Percentiles rank a stretch among this genome's conserved stretches.
These are phyloP conservation scores for Talaromyces sp. DNA, from an alignment of 2,329 filamentous ascomycete species.

Conservation along the genomic window DNA sequence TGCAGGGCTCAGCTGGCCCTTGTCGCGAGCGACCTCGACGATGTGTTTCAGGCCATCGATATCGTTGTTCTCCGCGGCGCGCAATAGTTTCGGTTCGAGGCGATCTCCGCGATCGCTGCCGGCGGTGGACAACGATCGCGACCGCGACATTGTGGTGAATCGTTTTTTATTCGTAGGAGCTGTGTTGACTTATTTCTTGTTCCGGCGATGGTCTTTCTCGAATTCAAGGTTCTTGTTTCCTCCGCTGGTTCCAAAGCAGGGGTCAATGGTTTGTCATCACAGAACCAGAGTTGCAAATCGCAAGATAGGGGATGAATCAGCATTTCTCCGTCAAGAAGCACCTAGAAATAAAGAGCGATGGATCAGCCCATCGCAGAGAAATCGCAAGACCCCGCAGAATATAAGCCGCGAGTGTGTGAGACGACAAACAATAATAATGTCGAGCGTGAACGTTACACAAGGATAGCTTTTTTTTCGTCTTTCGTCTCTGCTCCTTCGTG, in stretches of 20 bases:
- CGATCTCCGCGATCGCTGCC: constrained; percentile 31
- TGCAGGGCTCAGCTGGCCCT: constrained; percentile 30
- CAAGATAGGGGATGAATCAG: neutral
- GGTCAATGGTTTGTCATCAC: neutral
- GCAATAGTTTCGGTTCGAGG: constrained; percentile 37
- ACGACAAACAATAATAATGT: neutral
- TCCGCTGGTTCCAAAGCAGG: neutral
- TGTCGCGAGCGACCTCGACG: constrained; percentile 26
- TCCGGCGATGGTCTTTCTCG: neutral
- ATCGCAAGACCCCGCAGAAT: neutral
- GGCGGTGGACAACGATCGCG: constrained; percentile 20
- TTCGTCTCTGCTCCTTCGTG: neutral
- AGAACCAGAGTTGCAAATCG: neutral
- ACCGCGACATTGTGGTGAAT: constrained; percentile 7
- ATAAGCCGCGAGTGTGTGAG: neutral
- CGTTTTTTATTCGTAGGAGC: neutral
- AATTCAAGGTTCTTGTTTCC: neutral
- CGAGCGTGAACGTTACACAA: neutral
- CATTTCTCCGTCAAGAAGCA: neutral
- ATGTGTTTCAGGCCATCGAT: constrained; percentile 25
- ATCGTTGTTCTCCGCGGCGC: constrained; percentile 34
- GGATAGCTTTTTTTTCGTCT: neutral
- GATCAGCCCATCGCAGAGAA: neutral
- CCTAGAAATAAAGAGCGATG: neutral
- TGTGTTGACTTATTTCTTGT: neutral